A percentile compares a stretch with the other conserved stretches of the same genome.
Conservation (phyloP, 176 grass and related monocot genomes). For the Oryza australiensis region DNA sequence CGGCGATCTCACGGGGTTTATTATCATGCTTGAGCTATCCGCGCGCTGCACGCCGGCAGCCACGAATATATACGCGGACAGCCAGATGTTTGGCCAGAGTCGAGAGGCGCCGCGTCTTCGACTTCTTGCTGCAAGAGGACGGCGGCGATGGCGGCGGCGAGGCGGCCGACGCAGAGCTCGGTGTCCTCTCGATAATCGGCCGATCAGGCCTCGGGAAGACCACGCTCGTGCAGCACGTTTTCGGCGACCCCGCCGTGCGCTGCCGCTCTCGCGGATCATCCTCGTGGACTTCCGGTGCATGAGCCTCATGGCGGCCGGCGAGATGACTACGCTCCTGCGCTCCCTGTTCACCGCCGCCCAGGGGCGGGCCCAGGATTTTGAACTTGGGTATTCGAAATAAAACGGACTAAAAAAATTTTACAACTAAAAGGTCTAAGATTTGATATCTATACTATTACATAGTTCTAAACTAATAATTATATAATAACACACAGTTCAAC, state of each 20-base stretch:
- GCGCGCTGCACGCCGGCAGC: conserved; percentile 11
- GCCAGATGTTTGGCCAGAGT: conserved; percentile 14
- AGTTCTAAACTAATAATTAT: too few species aligned
- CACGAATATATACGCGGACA: conserved; percentile 30
- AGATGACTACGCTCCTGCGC: not conserved
- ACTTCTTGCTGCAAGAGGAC: conserved; percentile 22
- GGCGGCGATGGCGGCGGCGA: not conserved
- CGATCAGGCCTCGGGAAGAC: conserved; percentile 18
- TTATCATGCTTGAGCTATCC: conserved; percentile 33
- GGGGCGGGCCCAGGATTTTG: too few species aligned
- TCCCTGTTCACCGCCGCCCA: conserved; percentile 3
- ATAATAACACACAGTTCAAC: too few species aligned
- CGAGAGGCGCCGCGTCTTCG: conserved; percentile 21
- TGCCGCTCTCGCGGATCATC: conserved; percentile 23
- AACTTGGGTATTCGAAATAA: too few species aligned
- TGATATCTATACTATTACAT: too few species aligned
- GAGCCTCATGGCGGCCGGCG: conserved; percentile 26
- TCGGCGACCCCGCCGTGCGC: conserved; percentile 25
- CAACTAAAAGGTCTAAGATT: too few species aligned
- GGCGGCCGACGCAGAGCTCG: not conserved
- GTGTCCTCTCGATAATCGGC: conserved; percentile 8
- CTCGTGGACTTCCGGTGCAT: conserved; percentile 30
- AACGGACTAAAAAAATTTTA: too few species aligned
- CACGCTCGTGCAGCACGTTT: conserved; percentile 37
- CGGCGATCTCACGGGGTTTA: conserved; percentile 17